Conservation (phyloP, 225 moss, liverwort and hornwort genomes). For the Marchantia polymorpha region DNA sequence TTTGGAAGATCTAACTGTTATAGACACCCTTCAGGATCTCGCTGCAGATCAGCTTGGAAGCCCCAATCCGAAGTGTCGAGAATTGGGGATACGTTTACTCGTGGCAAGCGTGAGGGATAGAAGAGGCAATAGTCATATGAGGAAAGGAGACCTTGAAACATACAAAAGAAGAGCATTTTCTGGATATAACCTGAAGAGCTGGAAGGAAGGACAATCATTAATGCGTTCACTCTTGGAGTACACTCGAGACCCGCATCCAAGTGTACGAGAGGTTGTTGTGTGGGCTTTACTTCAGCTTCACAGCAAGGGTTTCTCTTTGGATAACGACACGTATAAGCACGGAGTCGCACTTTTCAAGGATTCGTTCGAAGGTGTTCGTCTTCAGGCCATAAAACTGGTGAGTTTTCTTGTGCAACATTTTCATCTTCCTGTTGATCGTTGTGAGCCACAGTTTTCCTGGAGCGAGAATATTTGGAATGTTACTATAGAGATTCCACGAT, state of each 20-base stretch:
- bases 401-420: constrained; percentile 6
- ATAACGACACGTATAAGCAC: constrained; percentile 60
- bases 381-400: constrained; percentile 78
- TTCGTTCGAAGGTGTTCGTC: constrained; percentile 70
- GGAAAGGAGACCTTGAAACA: constrained; percentile 22
- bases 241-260: constrained; percentile 72
- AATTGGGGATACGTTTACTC: constrained; percentile 65
- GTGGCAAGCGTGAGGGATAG: constrained; percentile 57
- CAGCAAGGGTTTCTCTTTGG: constrained; percentile 59
- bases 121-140: neutral
- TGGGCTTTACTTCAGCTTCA: constrained; percentile 58
- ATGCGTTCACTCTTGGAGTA: constrained; percentile 55
- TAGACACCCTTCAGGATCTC: constrained; percentile 48
- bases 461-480: neutral
- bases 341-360: constrained; percentile 70
- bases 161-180: constrained; percentile 11
- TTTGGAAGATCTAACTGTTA: constrained; percentile 40
- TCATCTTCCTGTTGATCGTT: neutral
- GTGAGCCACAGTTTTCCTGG: neutral
- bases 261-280: constrained; percentile 65
- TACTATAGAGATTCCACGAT: neutral
- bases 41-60: constrained; percentile 59
- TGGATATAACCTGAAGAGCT: constrained; percentile 6
- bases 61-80: constrained; percentile 65
- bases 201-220: constrained; percentile 44